Percentiles rank a stretch among this genome's conserved stretches.
phyloP scores from a whole-genome alignment of 75 land plant genomes.

The Pseudotsuga menziesii region DNA sequence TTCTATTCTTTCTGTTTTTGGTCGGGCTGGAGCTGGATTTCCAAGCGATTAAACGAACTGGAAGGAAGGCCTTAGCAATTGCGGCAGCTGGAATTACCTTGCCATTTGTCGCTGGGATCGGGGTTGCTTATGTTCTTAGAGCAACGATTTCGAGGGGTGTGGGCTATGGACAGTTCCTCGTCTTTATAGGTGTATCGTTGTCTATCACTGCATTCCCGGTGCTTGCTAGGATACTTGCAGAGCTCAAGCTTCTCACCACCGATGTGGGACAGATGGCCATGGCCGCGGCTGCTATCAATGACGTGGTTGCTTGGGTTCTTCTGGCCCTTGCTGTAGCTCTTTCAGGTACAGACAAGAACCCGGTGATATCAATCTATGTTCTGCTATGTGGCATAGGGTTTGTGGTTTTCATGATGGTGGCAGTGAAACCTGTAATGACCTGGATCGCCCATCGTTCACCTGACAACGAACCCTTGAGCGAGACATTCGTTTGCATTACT shows the following conservation, averaged over 20 bases:
- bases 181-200: conserved; percentile 67
- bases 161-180: conserved; percentile 34
- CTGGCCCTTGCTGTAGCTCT: conserved; percentile 65
- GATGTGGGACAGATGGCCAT: conserved; percentile 56
- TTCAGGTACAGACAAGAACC: conserved; percentile 40
- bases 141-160: conserved; percentile 8
- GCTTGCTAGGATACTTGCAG: conserved; percentile 60
- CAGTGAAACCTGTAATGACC: conserved; percentile 35
- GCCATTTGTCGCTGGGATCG: conserved; percentile 50
- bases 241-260: conserved; percentile 59
- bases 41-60: conserved; percentile 34
- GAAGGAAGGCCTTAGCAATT: conserved; percentile 34
- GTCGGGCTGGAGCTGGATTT: conserved; percentile 66
- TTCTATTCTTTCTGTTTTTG: conserved; percentile 64
- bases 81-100: conserved; percentile 50
- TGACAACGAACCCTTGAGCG: conserved; percentile 34
- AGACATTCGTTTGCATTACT: conserved; percentile 32
- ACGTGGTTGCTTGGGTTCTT: conserved; percentile 62
- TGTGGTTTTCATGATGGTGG: conserved; percentile 32
- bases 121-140: conserved; percentile 23
- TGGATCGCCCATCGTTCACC: conserved; percentile 27
- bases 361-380: conserved; percentile 27
- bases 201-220: conserved; percentile 72
- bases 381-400: conserved; percentile 49
- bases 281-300: conserved; percentile 68